A percentile compares a stretch with the other conserved stretches of the same genome.
phyloP scores from a whole-genome alignment of 2,329 filamentous ascomycete species.

The Penicillium decumbens region DNA sequence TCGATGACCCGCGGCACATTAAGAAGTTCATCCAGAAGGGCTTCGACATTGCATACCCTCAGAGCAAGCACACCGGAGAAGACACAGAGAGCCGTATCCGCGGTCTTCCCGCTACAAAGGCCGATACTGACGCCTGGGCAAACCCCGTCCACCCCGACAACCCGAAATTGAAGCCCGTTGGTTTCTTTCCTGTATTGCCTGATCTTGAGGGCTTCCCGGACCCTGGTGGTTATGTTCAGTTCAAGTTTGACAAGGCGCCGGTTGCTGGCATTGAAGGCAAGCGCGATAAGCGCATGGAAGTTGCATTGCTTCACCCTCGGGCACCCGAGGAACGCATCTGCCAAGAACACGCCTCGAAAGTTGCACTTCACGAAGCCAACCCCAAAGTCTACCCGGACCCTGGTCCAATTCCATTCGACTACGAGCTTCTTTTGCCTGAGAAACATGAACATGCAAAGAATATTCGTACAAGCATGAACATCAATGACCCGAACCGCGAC shows the following conservation, averaged over 20 bases:
- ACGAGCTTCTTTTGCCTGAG: constrained; percentile 56
- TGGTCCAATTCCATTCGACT: constrained; percentile 53
- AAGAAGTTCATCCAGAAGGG: constrained; percentile 59
- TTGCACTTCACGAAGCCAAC: constrained; percentile 47
- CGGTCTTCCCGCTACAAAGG: constrained; percentile 50
- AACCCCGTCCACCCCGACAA: constrained; percentile 58
- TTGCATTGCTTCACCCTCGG: constrained; percentile 53
- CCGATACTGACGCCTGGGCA: constrained; percentile 57
- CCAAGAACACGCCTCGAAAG: constrained; percentile 47
- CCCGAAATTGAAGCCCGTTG: constrained; percentile 53
- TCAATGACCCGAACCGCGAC: constrained; percentile 51
- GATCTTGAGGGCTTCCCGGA: constrained; percentile 59
- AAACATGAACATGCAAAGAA: constrained; percentile 45
- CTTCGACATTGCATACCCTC: constrained; percentile 61
- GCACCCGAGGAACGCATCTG: constrained; percentile 47
- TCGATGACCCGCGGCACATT: constrained; percentile 58
- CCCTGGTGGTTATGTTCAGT: constrained; percentile 55
- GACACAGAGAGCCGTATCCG: constrained; percentile 52
- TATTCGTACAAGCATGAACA: constrained; percentile 55
- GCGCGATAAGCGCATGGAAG: constrained; percentile 58
- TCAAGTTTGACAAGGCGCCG: constrained; percentile 60
- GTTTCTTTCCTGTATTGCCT: constrained; percentile 57
- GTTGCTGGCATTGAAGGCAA: constrained; percentile 44
- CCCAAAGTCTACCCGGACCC: constrained; percentile 49
- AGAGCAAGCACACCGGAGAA: constrained; percentile 55